phyloP scores from a whole-genome alignment of 495 filamentous ascomycete species.

The Podospora pseudoanserina region DNA sequence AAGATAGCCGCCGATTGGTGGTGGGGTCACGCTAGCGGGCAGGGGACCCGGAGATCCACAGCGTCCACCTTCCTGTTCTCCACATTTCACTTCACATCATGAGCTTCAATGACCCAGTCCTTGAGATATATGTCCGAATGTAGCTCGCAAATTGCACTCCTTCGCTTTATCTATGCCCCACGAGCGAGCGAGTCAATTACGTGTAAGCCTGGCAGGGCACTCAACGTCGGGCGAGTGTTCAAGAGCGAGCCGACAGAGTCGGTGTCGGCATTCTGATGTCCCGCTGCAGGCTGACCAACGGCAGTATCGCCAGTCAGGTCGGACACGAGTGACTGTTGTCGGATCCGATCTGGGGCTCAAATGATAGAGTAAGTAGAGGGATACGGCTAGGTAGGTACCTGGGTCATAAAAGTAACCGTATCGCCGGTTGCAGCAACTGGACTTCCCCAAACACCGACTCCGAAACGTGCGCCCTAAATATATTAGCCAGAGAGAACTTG shows the following conservation, averaged over 20 bases:
- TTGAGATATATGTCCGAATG: background rate
- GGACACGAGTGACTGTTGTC: background rate
- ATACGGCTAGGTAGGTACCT: background rate
- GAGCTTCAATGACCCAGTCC: background rate
- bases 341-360: background rate
- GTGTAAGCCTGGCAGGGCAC: background rate
- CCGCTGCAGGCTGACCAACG: too few species aligned
- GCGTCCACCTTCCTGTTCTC: background rate
- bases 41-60: background rate
- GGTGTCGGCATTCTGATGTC: background rate
- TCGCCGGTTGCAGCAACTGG: constrained; percentile 18
- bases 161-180: background rate
- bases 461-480: constrained; percentile 15
- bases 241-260: background rate
- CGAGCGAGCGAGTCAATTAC: background rate
- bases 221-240: background rate
- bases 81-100: background rate
- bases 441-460: constrained; percentile 34
- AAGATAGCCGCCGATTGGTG: background rate
- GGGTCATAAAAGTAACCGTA: background rate
- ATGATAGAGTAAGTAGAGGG: background rate
- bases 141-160: background rate
- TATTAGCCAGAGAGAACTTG: constrained; percentile 19
- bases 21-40: background rate
- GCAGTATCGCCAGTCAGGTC: background rate